Conservation (phyloP, 1,284 basidiomycete species). For the Coniophora puteana region DNA sequence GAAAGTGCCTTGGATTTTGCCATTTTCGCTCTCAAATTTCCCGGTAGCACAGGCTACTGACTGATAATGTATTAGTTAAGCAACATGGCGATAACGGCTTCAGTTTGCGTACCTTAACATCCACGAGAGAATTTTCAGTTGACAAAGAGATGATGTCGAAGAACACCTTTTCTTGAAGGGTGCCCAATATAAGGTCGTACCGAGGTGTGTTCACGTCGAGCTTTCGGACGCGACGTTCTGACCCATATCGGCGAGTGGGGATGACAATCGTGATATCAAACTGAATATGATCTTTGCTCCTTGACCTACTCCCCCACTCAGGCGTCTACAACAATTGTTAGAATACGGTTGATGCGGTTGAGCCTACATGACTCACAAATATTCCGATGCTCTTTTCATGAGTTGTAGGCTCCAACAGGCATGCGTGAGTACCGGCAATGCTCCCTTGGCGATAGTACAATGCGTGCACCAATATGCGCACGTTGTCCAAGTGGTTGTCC, state of each 20-base stretch:
- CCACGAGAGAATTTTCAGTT: conserved; percentile 25
- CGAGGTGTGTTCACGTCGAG: conserved; percentile 30
- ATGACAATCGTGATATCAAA: conserved; percentile 32
- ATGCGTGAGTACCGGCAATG: conserved; percentile 33
- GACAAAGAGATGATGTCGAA: conserved; percentile 30
- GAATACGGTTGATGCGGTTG: neutral
- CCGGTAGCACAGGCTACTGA: conserved; percentile 29
- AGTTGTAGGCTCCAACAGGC: conserved; percentile 24
- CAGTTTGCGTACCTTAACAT: conserved; percentile 21
- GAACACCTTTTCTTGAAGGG: conserved; percentile 26
- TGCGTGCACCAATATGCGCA: conserved; percentile 27
- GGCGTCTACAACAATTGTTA: conserved; percentile 8
- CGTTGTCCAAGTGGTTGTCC: conserved; percentile 21
- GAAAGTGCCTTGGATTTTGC: conserved; percentile 40
- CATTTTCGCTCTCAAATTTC: conserved; percentile 30
- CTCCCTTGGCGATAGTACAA: conserved; percentile 22
- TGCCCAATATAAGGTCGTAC: conserved; percentile 29
- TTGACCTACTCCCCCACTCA: conserved; percentile 2
- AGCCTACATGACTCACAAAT: conserved; percentile 29
- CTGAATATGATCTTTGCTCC: conserved; percentile 11
- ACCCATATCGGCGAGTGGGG: conserved; percentile 21
- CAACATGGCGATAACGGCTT: neutral
- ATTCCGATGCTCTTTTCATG: conserved; percentile 38
- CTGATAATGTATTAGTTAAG: conserved; percentile 22
- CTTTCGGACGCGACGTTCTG: conserved; percentile 24